A percentile compares a stretch with the other conserved stretches of the same genome.
Evolutionary conservation across 2,329 filamentous ascomycete genomes (phyloP).

Genomic region (Fusarium sp.): DNA sequence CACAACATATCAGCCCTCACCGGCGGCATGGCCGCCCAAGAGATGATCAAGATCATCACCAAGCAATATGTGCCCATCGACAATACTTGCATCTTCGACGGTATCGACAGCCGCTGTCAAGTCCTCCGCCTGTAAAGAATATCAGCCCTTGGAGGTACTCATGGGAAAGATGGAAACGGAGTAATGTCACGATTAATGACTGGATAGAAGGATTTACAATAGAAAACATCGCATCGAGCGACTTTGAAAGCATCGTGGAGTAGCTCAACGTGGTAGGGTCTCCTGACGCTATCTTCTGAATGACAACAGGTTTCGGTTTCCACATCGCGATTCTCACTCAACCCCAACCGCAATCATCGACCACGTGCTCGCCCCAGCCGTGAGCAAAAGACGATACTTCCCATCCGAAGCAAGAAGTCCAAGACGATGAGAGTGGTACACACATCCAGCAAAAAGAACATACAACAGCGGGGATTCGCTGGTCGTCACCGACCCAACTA

Average conservation of each 20-base stretch:
- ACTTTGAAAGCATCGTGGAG: not conserved
- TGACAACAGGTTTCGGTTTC: not conserved
- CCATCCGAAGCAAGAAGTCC: not conserved
- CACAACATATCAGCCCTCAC: conserved; percentile 91
- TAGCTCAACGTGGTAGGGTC: not conserved
- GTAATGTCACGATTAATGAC: conserved; percentile 16
- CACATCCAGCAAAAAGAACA: conserved; percentile 4
- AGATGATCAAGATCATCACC: conserved; percentile 89
- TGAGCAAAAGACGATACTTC: not conserved
- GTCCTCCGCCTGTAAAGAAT: conserved; percentile 59
- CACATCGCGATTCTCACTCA: not conserved
- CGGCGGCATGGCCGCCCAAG: conserved; percentile 95
- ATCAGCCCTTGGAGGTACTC: not conserved
- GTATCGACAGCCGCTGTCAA: conserved; percentile 69
- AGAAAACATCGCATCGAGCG: not conserved
- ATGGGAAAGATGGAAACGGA: not conserved
- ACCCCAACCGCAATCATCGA: not conserved
- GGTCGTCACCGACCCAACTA: conserved; percentile 35
- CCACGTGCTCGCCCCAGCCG: not conserved
- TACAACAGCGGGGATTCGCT: conserved; percentile 38
- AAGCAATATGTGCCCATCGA: conserved; percentile 77
- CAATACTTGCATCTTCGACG: conserved; percentile 76
- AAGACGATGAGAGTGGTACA: not conserved
- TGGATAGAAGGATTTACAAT: conserved; percentile 16
- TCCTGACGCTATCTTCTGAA: not conserved